phyloP scores from a whole-genome alignment of 129 eudicot genomes.

The Heracleum sosnowskyi region DNA sequence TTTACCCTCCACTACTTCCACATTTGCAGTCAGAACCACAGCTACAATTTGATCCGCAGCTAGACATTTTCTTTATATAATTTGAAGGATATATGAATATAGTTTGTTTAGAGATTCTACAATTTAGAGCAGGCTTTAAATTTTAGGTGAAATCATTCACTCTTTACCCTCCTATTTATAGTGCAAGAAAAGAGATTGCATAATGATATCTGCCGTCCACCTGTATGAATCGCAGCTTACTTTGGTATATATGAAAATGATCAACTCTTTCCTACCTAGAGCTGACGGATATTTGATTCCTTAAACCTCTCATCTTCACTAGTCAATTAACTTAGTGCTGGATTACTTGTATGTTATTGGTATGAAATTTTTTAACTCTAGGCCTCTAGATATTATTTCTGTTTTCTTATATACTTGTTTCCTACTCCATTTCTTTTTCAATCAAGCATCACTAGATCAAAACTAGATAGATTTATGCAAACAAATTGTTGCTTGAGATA shows the following conservation, averaged over 20 bases:
- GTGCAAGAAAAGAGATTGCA: background rate
- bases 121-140: background rate
- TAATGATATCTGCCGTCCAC: background rate
- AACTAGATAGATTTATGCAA: background rate
- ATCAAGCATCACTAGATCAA: background rate
- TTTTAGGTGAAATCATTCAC: background rate
- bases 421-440: background rate
- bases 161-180: background rate
- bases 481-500: background rate
- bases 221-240: background rate
- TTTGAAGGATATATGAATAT: background rate
- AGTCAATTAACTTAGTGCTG: background rate
- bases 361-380: background rate
- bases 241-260: background rate
- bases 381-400: background rate
- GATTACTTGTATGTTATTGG: background rate
- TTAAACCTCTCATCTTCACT: background rate
- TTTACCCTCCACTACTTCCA: constrained; percentile 49
- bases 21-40: constrained; percentile 78
- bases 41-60: constrained; percentile 41
- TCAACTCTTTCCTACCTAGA: background rate
- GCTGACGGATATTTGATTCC: background rate
- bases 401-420: background rate
- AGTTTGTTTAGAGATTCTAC: background rate
- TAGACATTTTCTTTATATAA: constrained; percentile 35